Percentiles rank a stretch among this genome's conserved stretches.
phyloP scores from a whole-genome alignment of 768 basidiomycete species.

The Phlebiopsis gigantea region DNA sequence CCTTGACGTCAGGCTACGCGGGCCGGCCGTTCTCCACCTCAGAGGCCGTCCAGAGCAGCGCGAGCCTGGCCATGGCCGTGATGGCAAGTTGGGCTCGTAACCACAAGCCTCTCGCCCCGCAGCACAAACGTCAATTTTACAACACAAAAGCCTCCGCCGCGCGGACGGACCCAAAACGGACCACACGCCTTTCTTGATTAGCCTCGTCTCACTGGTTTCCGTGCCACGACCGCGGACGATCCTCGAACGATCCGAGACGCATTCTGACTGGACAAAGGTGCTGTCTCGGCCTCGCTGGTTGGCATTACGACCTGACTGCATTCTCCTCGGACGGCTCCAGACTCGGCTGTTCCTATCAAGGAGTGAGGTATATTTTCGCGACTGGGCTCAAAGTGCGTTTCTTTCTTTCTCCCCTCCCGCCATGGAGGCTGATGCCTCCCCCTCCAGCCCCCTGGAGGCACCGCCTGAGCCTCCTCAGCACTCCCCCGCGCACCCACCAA shows the following conservation, averaged over 20 bases:
- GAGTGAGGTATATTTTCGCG: neutral
- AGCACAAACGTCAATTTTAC: neutral
- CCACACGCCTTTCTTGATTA: neutral
- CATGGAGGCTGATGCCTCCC: neutral
- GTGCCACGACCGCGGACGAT: neutral
- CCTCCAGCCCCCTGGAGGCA: neutral
- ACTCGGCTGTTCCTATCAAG: neutral
- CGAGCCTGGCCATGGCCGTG: neutral
- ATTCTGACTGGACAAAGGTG: neutral
- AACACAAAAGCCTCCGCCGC: neutral
- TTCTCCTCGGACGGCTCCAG: neutral
- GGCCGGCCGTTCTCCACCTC: neutral
- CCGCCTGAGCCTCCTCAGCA: neutral
- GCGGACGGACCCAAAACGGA: neutral
- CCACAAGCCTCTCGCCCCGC: neutral
- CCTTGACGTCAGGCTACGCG: slow-evolving; percentile 2
- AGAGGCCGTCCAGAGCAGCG: neutral
- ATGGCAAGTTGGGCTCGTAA: neutral
- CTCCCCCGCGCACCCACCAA: neutral
- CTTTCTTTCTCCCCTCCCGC: neutral
- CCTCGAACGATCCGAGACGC: neutral
- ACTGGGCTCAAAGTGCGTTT: neutral
- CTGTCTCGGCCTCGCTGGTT: too few relatives aligned
- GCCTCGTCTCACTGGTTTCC: neutral
- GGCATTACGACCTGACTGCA: too few relatives aligned